These are phyloP conservation scores for Albophoma yamanashiensis DNA, from an alignment of 2,329 filamentous ascomycete genomes.

Conservation along the genomic window DNA sequence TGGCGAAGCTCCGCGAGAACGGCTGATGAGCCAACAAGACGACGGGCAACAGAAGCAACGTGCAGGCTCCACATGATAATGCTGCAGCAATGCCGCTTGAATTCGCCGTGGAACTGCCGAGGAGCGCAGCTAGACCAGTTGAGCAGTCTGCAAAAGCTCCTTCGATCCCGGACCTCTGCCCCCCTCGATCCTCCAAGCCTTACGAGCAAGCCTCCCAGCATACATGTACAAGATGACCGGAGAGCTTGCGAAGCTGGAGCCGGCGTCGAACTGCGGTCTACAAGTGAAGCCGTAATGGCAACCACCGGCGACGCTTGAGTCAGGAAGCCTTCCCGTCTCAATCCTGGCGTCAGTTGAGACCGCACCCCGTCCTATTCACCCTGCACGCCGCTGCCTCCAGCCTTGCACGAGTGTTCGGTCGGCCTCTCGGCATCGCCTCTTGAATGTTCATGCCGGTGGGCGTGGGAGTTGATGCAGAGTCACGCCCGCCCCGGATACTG, in stretches of 20 bases:
- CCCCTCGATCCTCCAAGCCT: not conserved
- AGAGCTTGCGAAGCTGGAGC: not conserved
- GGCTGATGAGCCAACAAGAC: conserved; percentile 8
- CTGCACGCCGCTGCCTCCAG: not conserved
- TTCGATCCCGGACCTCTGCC: not conserved
- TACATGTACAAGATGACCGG: too few relatives aligned
- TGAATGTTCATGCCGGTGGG: not conserved
- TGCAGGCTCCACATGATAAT: not conserved
- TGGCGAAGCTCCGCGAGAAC: conserved; percentile 44
- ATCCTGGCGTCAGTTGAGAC: not conserved
- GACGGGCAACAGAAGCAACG: not conserved
- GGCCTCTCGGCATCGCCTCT: not conserved
- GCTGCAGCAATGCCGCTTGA: not conserved
- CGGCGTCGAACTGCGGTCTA: not conserved
- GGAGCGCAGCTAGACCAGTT: not conserved
- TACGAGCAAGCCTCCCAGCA: not conserved
- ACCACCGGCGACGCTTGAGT: not conserved
- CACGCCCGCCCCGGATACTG: not conserved
- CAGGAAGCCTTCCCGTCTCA: not conserved
- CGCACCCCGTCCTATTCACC: not conserved
- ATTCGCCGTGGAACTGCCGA: not conserved
- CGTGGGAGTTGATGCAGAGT: not conserved
- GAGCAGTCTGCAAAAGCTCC: not conserved
- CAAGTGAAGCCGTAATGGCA: not conserved
- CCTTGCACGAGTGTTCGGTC: not conserved